A percentile compares a stretch with the other conserved stretches of the same genome.
Evolutionary conservation across 164 flowering plant genomes (phyloP).

Genomic region (Magnolia officinalis): DNA sequence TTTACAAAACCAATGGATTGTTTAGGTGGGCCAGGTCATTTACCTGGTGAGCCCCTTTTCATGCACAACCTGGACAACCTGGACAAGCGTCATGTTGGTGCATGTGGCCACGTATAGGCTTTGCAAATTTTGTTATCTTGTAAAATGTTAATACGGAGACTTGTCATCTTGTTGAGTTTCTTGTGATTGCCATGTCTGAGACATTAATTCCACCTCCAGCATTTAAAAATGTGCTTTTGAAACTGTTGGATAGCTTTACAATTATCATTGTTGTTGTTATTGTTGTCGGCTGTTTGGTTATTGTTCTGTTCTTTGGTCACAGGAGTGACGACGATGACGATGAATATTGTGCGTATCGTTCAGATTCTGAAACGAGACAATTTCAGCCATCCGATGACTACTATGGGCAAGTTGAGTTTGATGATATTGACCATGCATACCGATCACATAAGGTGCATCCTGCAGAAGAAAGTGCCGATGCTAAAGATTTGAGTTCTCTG

Average conservation of each 20-base stretch:
- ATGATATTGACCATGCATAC: constrained; percentile 44
- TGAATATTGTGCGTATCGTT: constrained; percentile 48
- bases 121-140: too few species aligned
- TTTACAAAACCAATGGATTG: background rate
- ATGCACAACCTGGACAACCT: too few species aligned
- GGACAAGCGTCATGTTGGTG: too few species aligned
- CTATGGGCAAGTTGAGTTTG: constrained; percentile 47
- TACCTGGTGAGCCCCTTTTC: too few species aligned
- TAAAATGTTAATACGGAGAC: too few species aligned
- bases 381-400: constrained; percentile 40
- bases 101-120: too few species aligned
- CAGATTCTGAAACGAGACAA: constrained; percentile 45
- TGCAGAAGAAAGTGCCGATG: constrained; percentile 38
- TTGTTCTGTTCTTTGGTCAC: constrained; percentile 20
- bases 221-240: too few species aligned
- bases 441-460: constrained; percentile 43
- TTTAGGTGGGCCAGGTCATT: background rate
- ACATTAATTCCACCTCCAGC: too few species aligned
- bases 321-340: constrained; percentile 79
- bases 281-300: background rate
- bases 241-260: too few species aligned
- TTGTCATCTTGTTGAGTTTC: too few species aligned
- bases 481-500: constrained; percentile 44
- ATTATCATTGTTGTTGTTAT: background rate
- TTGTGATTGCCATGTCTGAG: too few species aligned